Conservation (phyloP, 2,329 filamentous ascomycete species). For the Zarea fungicola region DNA sequence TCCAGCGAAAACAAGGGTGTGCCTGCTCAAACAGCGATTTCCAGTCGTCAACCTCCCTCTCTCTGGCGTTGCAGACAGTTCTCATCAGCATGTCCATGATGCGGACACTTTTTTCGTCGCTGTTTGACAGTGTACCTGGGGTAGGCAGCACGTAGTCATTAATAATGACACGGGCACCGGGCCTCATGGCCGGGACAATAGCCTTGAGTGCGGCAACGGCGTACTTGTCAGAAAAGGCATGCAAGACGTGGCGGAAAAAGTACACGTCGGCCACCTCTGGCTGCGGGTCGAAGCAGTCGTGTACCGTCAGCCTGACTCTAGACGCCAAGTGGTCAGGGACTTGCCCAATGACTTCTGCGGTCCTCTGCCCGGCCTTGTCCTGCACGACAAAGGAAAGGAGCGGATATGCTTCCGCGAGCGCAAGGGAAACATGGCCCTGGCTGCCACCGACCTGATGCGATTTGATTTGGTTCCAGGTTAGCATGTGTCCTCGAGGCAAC, state of each 20-base stretch:
- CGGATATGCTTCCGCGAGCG: conserved; percentile 21
- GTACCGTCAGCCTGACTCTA: conserved; percentile 34
- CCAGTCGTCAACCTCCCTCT: conserved; percentile 40
- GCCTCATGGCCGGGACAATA: conserved; percentile 44
- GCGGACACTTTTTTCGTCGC: conserved; percentile 34
- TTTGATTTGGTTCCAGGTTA: not conserved
- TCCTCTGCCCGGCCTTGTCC: conserved; percentile 38
- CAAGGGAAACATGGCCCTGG: conserved; percentile 20
- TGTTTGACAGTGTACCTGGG: conserved; percentile 24
- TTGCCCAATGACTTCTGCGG: conserved; percentile 26
- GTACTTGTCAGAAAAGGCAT: conserved; percentile 50
- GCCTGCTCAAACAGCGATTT: conserved; percentile 34
- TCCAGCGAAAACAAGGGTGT: conserved; percentile 32
- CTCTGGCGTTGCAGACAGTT: conserved; percentile 39
- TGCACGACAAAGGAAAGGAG: conserved; percentile 41
- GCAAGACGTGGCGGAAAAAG: conserved; percentile 49
- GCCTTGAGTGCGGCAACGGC: conserved; percentile 37
- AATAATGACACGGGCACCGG: conserved; percentile 38
- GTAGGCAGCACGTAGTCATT: conserved; percentile 32
- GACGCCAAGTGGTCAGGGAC: conserved; percentile 27
- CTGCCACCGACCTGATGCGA: conserved; percentile 22
- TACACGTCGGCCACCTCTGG: conserved; percentile 46
- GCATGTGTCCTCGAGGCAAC: not conserved
- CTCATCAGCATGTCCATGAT: conserved; percentile 44
- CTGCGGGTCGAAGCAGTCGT: conserved; percentile 51